Conservation (phyloP, 2,329 filamentous ascomycete species). For the Bretziella fagacearum region DNA sequence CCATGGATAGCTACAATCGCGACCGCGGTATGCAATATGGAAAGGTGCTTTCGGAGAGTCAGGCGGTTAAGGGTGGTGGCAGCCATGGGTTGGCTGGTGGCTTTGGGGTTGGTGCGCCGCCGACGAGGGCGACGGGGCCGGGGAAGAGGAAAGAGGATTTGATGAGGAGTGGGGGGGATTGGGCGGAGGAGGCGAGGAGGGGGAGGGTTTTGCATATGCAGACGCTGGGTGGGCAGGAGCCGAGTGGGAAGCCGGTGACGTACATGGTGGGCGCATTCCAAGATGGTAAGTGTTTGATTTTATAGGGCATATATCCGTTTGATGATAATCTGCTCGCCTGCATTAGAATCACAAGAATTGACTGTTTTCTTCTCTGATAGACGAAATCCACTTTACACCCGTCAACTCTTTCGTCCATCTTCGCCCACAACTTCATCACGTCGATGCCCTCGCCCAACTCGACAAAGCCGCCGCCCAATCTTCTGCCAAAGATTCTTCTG, state of each 20-base stretch:
- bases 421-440: slow-evolving; percentile 79
- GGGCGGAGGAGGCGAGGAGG: slow-evolving; percentile 49
- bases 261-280: slow-evolving; percentile 92
- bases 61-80: slow-evolving; percentile 42
- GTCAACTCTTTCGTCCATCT: slow-evolving; percentile 73
- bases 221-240: slow-evolving; percentile 70
- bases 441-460: slow-evolving; percentile 68
- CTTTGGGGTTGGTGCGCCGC: slow-evolving; percentile 45
- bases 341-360: too few relatives aligned
- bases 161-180: slow-evolving; percentile 34
- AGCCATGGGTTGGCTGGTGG: slow-evolving; percentile 56
- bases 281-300: slow-evolving; percentile 51
- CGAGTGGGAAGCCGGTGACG: slow-evolving; percentile 50
- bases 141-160: slow-evolving; percentile 22
- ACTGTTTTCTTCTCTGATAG: slow-evolving; percentile 27
- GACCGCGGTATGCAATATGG: slow-evolving; percentile 73
- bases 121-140: slow-evolving; percentile 19
- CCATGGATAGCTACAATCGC: slow-evolving; percentile 59
- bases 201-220: slow-evolving; percentile 62
- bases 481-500: slow-evolving; percentile 20
- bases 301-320: too few relatives aligned
- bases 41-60: slow-evolving; percentile 48
- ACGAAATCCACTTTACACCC: slow-evolving; percentile 72
- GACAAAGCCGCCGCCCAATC: slow-evolving; percentile 31
- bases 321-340: too few relatives aligned